Evolutionary conservation across 225 moss, liverwort and hornwort genomes (phyloP), one percentile per base, ranked within the genome.

Genomic region (Asterella californica): DNA sequence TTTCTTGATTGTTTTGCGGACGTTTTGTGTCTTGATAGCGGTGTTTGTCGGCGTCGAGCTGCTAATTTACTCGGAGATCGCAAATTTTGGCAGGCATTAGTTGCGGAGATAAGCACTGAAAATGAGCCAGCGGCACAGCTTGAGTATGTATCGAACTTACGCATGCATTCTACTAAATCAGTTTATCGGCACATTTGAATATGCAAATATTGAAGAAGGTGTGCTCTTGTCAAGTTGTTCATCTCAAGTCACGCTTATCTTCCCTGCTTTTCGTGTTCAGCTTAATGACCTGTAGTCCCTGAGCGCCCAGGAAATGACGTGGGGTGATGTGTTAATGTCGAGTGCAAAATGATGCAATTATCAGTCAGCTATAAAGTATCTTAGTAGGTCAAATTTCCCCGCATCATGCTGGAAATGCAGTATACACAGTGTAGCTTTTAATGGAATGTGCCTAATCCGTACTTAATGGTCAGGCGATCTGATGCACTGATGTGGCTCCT

Each of bases 111-210:
- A 48, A 90, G 92, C 79, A 92, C 99, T 54, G 89, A 88, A 82
- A 93, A 94, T 79, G 95, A 92, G 86, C 99, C 99, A 65, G 99
- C 93, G 76, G 91, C 99, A 72, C 84, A 95, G 79, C 83, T 99
- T 53, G 99, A 99, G 91, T 96, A 87, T 91, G 91, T 86, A 8
- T 46, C 30, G 22, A 22, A 48, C 21, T 72, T 27, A 10, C 42
- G 18, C 8, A 67, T 67, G 36, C 15, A 60, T 60, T 22, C 60
- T 60, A 22, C 60, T 22, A 60, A 22, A 7, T 7, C 60, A 60
- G 21, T 60, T 7, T 60, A 60, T 9, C 53, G 18, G 53, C 53
- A 1, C 18, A 53, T 53, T 12, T 53, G 12, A 12, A 53, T n/a
- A 27, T 19, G n/a, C 12, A 42, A 42, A 42, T n/a, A 62, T 21